Evolutionary conservation across 1,139 yeast genomes (phyloP).

Genomic region (Lodderomyces oxycetoniae): DNA sequence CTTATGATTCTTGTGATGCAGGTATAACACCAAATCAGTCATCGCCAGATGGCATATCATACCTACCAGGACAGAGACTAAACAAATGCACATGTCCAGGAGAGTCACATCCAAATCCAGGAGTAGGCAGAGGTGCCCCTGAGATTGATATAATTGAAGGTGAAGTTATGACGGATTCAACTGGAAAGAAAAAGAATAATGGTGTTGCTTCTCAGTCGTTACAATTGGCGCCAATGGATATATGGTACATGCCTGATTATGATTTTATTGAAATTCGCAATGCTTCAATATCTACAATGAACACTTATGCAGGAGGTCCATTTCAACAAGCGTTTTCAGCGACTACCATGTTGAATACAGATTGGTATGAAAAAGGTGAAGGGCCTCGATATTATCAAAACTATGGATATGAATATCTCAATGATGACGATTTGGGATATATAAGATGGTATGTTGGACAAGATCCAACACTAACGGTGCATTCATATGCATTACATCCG

Average conservation of each 20-base stretch:
- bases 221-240: slow-evolving; percentile 82
- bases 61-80: slow-evolving; percentile 72
- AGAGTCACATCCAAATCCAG: slow-evolving; percentile 76
- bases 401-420: slow-evolving; percentile 72
- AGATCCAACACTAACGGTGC: slow-evolving; percentile 58
- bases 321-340: slow-evolving; percentile 83
- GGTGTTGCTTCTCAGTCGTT: slow-evolving; percentile 80
- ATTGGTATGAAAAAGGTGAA: slow-evolving; percentile 70
- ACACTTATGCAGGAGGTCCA: slow-evolving; percentile 79
- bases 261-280: slow-evolving; percentile 64
- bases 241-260: slow-evolving; percentile 83
- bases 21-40: slow-evolving; percentile 88
- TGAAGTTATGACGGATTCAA: slow-evolving; percentile 43
- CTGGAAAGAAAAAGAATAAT: slow-evolving; percentile 22
- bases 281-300: slow-evolving; percentile 59
- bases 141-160: slow-evolving; percentile 86
- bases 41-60: slow-evolving; percentile 74
- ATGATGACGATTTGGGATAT: slow-evolving; percentile 65
- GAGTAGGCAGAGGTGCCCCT: slow-evolving; percentile 83
- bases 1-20: slow-evolving; percentile 79
- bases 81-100: slow-evolving; percentile 68
- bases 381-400: slow-evolving; percentile 50
- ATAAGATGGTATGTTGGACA: slow-evolving; percentile 80
- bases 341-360: slow-evolving; percentile 59
- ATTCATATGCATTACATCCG: slow-evolving; percentile 65